Conservation (phyloP, 305 asterid genomes). For the Withania somnifera region DNA sequence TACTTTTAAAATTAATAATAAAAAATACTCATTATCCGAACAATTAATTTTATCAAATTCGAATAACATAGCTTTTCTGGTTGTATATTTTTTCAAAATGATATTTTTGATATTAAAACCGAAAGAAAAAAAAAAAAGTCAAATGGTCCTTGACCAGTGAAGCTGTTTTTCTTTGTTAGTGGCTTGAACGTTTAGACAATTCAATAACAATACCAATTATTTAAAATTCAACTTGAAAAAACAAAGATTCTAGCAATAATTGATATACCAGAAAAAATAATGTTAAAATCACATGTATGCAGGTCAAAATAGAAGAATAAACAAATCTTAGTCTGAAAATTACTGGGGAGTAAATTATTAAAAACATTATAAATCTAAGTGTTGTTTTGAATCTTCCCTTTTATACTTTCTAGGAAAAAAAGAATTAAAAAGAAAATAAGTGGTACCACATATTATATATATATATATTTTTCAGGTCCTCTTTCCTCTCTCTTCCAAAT, state of each 20-base stretch:
- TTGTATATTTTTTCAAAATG: neutral
- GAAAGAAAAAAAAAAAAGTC: neutral
- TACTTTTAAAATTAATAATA: too few relatives aligned
- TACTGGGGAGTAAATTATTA: neutral
- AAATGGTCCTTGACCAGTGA: neutral
- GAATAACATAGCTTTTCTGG: too few relatives aligned
- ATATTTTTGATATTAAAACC: neutral
- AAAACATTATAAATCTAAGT: neutral
- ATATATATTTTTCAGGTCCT: neutral
- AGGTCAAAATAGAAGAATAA: neutral
- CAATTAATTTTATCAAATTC: too few relatives aligned
- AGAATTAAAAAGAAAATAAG: neutral
- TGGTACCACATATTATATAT: neutral
- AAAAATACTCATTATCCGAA: too few relatives aligned
- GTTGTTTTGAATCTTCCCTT: neutral
- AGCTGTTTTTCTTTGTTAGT: neutral
- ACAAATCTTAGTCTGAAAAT: neutral
- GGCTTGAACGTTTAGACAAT: neutral
- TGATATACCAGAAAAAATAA: neutral
- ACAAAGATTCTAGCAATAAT: conserved; percentile 1
- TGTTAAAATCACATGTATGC: neutral
- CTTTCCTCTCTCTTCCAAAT: conserved; percentile 2
- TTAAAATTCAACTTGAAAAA: neutral
- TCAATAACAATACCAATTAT: neutral
- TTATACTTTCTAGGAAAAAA: neutral